Base-by-base conservation (phyloP, 1,284 basidiomycete species). In the Singerocomus inundabilis region DNA sequence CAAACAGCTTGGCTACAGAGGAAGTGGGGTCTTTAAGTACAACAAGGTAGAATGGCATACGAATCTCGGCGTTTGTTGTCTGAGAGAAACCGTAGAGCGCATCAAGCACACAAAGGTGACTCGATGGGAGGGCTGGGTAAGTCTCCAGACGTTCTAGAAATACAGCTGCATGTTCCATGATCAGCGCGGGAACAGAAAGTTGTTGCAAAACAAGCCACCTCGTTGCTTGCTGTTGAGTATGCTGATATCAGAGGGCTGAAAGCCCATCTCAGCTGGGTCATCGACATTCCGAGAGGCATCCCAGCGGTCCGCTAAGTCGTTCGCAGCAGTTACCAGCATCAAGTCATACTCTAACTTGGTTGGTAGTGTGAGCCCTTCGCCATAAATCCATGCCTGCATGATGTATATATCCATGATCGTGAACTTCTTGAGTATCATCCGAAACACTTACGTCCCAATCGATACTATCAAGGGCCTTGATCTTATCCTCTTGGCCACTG, bases 311-410 rank as follows among this genome's bases (percentile, higher is more conserved):
- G 95, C 95, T 13, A 98, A 80, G 2, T 66, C 70, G 55, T 84
- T 84, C 2, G 87, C 82, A 44, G 80, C 73, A 54, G 85, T 78
- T 0, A 92, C 92, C 9, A 98, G 77, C 1, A 86, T 81, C 34
- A 82, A 76, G 64, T 98, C 93, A 62, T 96, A 98, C 57, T 87
- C 75, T 70, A 93, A 78, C 63, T 88, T n/a, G 4, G 87, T 88
- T 0, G 91, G 93, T 12, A 97, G 78, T 50, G 82, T 74, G 5
- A 76, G 57, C 3, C 94, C 93, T 67, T 90, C 85, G 26, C 93
- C 94, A 61, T 91, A 82, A 43, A 97, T 76, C 95, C 94, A 98
- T 38, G 79, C 86, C 80, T 92, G 53, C 5, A 21, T 13, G 10
- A 38, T 25, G 8, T 15, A 51, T 42, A 45, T 49, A 51, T 6